A percentile compares a stretch with the other conserved stretches of the same genome.
phyloP scores from a whole-genome alignment of 371 early-diverging fungal species.

The Cokeromyces recurvatus region DNA sequence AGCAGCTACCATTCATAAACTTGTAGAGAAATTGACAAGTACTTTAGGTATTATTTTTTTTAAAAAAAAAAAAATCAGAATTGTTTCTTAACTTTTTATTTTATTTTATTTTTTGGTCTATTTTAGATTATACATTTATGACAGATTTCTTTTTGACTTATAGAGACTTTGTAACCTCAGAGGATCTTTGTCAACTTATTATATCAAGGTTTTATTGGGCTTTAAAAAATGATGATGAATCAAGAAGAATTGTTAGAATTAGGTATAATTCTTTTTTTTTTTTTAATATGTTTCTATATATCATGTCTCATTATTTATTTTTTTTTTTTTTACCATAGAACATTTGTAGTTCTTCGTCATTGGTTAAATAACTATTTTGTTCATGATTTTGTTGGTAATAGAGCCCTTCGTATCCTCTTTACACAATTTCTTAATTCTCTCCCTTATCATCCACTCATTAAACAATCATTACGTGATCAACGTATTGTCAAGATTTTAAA shows the following conservation, averaged over 20 bases:
- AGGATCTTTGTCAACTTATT: conserved; percentile 53
- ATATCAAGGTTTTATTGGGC: conserved; percentile 61
- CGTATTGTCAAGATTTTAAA: conserved; percentile 55
- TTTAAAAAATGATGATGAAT: conserved; percentile 47
- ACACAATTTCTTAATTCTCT: conserved; percentile 42
- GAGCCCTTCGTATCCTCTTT: conserved; percentile 37
- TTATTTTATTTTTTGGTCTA: not conserved
- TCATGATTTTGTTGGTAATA: conserved; percentile 55
- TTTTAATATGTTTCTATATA: not conserved
- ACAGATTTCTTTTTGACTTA: conserved; percentile 72
- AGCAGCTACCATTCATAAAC: conserved; percentile 60
- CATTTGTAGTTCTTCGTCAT: conserved; percentile 63
- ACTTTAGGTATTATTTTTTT: conserved; percentile 53
- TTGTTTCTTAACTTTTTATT: not conserved
- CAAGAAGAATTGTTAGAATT: conserved; percentile 55
- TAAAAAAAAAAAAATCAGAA: conserved; percentile 1
- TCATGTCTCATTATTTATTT: not conserved
- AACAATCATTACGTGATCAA: conserved; percentile 47
- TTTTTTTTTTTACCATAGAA: too few species aligned
- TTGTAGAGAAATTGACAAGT: conserved; percentile 59
- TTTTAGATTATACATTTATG: conserved; percentile 63
- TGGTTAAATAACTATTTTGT: conserved; percentile 68
- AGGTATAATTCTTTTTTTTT: conserved; percentile 21
- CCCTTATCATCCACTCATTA: conserved; percentile 39
- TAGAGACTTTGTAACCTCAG: conserved; percentile 57